A percentile compares a stretch with the other conserved stretches of the same genome.
These are phyloP conservation scores for Spongiforma sp. DNA, from an alignment of 1,284 basidiomycete species.

Conservation along the genomic window DNA sequence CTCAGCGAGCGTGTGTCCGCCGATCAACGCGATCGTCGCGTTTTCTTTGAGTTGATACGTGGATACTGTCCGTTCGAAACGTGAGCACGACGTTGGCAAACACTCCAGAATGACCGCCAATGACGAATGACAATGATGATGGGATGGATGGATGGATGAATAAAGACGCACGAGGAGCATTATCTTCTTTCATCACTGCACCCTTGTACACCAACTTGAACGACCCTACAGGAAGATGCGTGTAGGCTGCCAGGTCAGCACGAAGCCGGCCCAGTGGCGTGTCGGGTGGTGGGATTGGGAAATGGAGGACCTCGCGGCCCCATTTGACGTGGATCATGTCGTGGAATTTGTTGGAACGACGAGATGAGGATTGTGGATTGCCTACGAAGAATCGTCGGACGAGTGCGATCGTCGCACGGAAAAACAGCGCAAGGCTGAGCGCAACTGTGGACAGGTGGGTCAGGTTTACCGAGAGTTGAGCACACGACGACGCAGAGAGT, in stretches of 20 bases:
- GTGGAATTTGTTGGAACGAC: too few relatives aligned
- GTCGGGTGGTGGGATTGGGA: slow-evolving; percentile 60
- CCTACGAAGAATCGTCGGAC: slow-evolving; percentile 9
- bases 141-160: not conserved
- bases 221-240: slow-evolving; percentile 60
- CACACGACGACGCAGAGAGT: too few relatives aligned
- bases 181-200: slow-evolving; percentile 80
- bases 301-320: slow-evolving; percentile 63
- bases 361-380: too few relatives aligned
- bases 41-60: slow-evolving; percentile 65
- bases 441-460: too few relatives aligned
- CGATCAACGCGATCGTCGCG: slow-evolving; percentile 69
- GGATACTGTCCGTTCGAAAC: slow-evolving; percentile 54
- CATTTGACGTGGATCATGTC: slow-evolving; percentile 62
- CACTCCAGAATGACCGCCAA: not conserved
- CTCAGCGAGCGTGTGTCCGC: slow-evolving; percentile 38
- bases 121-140: not conserved
- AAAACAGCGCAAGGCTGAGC: slow-evolving; percentile 39
- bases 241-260: slow-evolving; percentile 62
- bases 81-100: slow-evolving; percentile 1
- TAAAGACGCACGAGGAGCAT: slow-evolving; percentile 58
- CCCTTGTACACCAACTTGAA: slow-evolving; percentile 83
- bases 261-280: slow-evolving; percentile 62
- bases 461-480: too few relatives aligned
- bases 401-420: slow-evolving; percentile 34